These are phyloP conservation scores for Tetrahymena borealis DNA, from an alignment of 73 alveolate genomes.

Conservation along the genomic window DNA sequence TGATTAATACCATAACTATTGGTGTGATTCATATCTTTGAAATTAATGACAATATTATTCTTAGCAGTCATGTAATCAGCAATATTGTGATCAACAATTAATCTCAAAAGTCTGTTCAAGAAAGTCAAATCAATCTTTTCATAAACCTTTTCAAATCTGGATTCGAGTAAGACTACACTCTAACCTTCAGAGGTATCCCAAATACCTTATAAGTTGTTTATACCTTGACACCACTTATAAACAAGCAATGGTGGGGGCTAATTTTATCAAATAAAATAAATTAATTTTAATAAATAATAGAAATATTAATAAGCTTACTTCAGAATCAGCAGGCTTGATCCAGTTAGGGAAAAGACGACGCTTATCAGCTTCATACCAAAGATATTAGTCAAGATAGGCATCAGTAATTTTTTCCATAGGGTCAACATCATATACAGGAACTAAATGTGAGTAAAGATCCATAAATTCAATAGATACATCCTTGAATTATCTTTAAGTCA, in stretches of 20 bases:
- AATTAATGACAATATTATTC: constrained; percentile 95
- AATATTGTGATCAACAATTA: constrained; percentile 98
- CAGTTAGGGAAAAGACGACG: constrained; percentile 99
- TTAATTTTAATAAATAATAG: background rate
- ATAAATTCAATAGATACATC: constrained; percentile 98
- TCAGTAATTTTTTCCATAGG: constrained; percentile 99
- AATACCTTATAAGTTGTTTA: constrained; percentile 96
- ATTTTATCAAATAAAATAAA: background rate
- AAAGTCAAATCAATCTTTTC: constrained; percentile 97
- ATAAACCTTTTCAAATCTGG: constrained; percentile 94
- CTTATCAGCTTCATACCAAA: constrained; percentile 99
- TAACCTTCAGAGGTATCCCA: constrained; percentile 98
- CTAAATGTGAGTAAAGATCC: constrained; percentile 97
- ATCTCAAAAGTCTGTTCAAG: constrained; percentile 92
- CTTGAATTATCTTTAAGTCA: constrained; percentile 97
- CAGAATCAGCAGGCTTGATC: constrained; percentile 99
- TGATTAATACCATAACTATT: constrained; percentile 96
- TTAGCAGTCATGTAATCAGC: constrained; percentile 99
- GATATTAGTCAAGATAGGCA: constrained; percentile 99
- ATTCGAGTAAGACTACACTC: constrained; percentile 93
- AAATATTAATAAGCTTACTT: constrained; percentile 9
- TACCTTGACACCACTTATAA: constrained; percentile 99
- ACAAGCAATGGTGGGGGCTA: constrained; percentile 99
- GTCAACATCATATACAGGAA: constrained; percentile 98
- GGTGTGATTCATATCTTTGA: constrained; percentile 99